Evolutionary conservation across 371 early-diverging fungal species (phyloP), one percentile per base, ranked within the genome.

Genomic region (Lichtheimia ornata): DNA sequence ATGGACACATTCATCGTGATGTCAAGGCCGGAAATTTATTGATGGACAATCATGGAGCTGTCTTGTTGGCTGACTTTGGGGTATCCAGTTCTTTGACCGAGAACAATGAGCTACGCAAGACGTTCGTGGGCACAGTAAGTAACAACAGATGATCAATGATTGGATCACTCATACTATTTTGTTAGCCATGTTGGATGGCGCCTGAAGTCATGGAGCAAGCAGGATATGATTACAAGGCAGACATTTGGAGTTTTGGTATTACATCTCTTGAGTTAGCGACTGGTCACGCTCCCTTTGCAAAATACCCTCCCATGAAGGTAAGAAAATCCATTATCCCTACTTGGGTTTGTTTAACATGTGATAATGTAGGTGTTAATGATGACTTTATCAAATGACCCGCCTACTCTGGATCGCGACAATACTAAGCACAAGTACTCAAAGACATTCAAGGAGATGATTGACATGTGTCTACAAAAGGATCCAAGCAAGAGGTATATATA

Each of bases 191-290:
- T 62, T 93, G 92, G 93, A 95, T 95, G 92, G 95, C 94, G 15
- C 91, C 91, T 6, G 91, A 87, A 66, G 87, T 90, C 24, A 85
- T 88, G 86, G 85, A 87, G 58, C 86, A 75, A 59, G 82, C 88
- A 11, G 91, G 89, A 9, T 95, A 96, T 71, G 88, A 92, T 69
- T 89, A 83, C 66, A 91, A 92, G 69, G 96, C 94, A 1, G 96
- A 96, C 66, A 93, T 94, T 58, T 96, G 95, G 93, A 89, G 90
- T 56, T 92, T 96, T 72, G 96, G 96, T 50, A 94, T 96, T 50
- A 94, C 94, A 2, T 85, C 92, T 0, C 70, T 94, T 52, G 96
- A 96, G 70, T 77, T 96, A 35, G 94, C 95, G 9, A 89, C 86
- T 13, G 95, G 95, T 28, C 90, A 91, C 59, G 95, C 96, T 25